Evolutionary conservation across 139 green algal genomes (phyloP).

Genomic region (Chlorella sp.): DNA sequence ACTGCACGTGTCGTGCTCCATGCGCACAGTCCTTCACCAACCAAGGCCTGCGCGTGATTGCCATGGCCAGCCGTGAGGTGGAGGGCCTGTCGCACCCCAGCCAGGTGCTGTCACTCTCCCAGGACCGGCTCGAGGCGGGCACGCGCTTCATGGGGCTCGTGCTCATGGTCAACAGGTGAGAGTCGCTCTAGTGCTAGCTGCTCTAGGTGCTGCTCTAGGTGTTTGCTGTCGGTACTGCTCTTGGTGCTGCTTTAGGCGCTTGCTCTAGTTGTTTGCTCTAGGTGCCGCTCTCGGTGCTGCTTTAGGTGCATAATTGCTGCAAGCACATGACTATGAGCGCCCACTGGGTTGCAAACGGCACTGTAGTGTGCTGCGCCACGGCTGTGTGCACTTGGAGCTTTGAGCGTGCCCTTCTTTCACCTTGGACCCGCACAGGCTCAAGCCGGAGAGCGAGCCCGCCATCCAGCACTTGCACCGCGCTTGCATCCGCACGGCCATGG

Average conservation of each 20-base stretch:
- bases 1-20: neutral
- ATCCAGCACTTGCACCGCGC: slow-evolving; percentile 8
- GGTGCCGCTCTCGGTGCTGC: too few species aligned
- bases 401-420: too few species aligned
- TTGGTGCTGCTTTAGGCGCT: too few species aligned
- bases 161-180: slow-evolving; percentile 16
- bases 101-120: slow-evolving; percentile 1
- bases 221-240: too few species aligned
- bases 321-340: too few species aligned
- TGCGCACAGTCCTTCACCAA: slow-evolving; percentile 18
- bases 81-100: neutral
- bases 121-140: slow-evolving; percentile 3
- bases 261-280: too few species aligned
- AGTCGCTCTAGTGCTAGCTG: too few species aligned
- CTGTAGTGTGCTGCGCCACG: too few species aligned
- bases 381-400: neutral
- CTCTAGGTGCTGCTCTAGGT: too few species aligned
- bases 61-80: neutral
- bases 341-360: too few species aligned
- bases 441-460: slow-evolving; percentile 8
- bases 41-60: slow-evolving; percentile 24
- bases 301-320: too few species aligned
- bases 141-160: slow-evolving; percentile 6
- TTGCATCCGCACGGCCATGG: slow-evolving; percentile 8
- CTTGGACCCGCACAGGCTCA: slow-evolving; percentile 4